Percentiles rank a stretch among this genome's conserved stretches.
Conservation (phyloP, 78 protist genomes). For the Protostelium mycophagum region DNA sequence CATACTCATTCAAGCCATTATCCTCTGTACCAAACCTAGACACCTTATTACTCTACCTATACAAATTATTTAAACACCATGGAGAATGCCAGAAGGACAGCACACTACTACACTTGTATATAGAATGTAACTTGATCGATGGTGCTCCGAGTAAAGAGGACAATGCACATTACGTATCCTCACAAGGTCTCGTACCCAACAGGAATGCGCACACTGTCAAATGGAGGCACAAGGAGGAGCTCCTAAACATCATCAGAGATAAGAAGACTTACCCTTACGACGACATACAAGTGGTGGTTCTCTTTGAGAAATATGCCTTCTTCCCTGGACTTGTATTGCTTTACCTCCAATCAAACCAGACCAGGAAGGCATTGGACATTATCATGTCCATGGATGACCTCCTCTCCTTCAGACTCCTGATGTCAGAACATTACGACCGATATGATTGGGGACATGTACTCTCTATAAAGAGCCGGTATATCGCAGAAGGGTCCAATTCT, state of each 20-base stretch:
- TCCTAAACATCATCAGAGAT: background rate
- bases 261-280: background rate
- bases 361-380: background rate
- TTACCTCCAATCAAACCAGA: background rate
- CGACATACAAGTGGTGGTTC: background rate
- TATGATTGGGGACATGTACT: background rate
- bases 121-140: background rate
- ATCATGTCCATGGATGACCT: background rate
- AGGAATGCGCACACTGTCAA: background rate
- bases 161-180: background rate
- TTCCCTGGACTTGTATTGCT: background rate
- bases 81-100: background rate
- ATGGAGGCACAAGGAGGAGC: background rate
- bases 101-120: background rate
- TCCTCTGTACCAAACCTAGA: background rate
- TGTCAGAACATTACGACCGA: background rate
- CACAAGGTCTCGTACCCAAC: background rate
- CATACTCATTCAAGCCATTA: background rate
- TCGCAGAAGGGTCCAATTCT: background rate
- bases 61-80: background rate
- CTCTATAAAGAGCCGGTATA: background rate
- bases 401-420: background rate
- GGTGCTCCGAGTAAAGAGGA: background rate
- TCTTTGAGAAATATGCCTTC: background rate
- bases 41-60: background rate